Base-by-base conservation (phyloP, 2,329 filamentous ascomycete species). In the Penicillium sp. region DNA sequence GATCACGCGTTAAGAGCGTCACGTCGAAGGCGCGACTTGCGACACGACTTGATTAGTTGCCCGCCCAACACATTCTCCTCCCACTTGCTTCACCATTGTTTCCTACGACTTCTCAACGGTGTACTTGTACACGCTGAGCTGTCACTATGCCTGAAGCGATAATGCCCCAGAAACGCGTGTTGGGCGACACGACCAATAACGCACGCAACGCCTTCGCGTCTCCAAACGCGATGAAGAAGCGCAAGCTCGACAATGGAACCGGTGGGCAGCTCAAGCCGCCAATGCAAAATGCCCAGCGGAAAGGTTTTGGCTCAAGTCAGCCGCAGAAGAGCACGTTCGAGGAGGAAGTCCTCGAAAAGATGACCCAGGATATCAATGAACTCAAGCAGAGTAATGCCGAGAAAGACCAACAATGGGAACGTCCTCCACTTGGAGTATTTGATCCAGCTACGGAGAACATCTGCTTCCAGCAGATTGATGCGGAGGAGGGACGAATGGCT, bases 381-480 rank as follows among this genome's bases (percentile, higher is more conserved):
- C 77, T 95, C 59, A 95, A 91, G 76, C 80, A 88, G 63, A 88
- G 81, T 70, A 97, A 95, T 71, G 80, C 88, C 2, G 93, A 98
- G 67, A 95, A 86, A 69, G 92, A 97, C 68, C 93, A 98, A 70
- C 81, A 89, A 66, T 98, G 93, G 95, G 84, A 86, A 41, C 76
- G 86, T 46, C 86, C 85, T 13, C 69, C 72, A 27, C 67, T 89
- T 27, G 75, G 75, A 20, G 75, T 78, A 58, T 87, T 87, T 63
- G 75, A 86, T 52, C 78, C 84, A 7, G 67, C 79, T 45, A 82
- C 73, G 31, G 83, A 93, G 56, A 84, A 75, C 57, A 76, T 98
- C n/a, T 83, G 81, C 57, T 97, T 98, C 66, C 93, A 98, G 73
- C 87, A 95, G 65, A 98, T 98, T 59, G 95, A 98, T 65, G 87